These are phyloP conservation scores for Peronospora tabacina DNA, from an alignment of 352 stramenopile genomes.

Conservation along the genomic window DNA sequence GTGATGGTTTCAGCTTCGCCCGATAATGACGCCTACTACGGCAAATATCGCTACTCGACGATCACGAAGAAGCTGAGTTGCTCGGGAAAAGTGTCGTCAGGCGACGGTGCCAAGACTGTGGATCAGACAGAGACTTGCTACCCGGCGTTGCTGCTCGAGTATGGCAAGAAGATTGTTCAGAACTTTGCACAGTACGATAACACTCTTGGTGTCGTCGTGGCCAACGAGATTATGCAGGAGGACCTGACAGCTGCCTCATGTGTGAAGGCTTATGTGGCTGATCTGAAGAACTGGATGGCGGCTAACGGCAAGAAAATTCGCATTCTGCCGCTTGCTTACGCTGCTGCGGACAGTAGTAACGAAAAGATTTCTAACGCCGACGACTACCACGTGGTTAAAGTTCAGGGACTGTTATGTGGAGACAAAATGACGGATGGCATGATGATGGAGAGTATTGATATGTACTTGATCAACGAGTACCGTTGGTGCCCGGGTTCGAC, in stretches of 20 bases:
- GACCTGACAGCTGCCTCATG: constrained; percentile 68
- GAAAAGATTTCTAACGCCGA: constrained; percentile 50
- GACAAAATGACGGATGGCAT: constrained; percentile 77
- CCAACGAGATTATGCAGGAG: constrained; percentile 85
- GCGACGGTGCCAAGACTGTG: constrained; percentile 38
- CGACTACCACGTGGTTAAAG: constrained; percentile 73
- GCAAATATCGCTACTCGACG: constrained; percentile 77
- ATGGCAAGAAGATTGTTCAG: constrained; percentile 84
- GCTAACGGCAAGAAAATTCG: constrained; percentile 80
- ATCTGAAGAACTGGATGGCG: constrained; percentile 86
- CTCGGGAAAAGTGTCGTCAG: constrained; percentile 36
- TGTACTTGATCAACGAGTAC: constrained; percentile 87
- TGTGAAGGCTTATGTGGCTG: constrained; percentile 76
- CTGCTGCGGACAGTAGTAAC: constrained; percentile 74
- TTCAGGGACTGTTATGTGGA: constrained; percentile 79
- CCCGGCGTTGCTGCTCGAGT: constrained; percentile 73
- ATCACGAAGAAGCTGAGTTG: constrained; percentile 61
- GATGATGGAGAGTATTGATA: constrained; percentile 81
- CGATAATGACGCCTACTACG: constrained; percentile 79
- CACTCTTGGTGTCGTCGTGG: constrained; percentile 71
- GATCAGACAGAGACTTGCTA: constrained; percentile 78
- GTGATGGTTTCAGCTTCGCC: constrained; percentile 73
- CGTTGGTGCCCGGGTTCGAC: constrained; percentile 70
- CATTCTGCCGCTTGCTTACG: constrained; percentile 72
- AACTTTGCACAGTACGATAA: constrained; percentile 88